These are phyloP conservation scores for Fusarium penzigii DNA, from an alignment of 2,329 filamentous ascomycete genomes.

Conservation along the genomic window DNA sequence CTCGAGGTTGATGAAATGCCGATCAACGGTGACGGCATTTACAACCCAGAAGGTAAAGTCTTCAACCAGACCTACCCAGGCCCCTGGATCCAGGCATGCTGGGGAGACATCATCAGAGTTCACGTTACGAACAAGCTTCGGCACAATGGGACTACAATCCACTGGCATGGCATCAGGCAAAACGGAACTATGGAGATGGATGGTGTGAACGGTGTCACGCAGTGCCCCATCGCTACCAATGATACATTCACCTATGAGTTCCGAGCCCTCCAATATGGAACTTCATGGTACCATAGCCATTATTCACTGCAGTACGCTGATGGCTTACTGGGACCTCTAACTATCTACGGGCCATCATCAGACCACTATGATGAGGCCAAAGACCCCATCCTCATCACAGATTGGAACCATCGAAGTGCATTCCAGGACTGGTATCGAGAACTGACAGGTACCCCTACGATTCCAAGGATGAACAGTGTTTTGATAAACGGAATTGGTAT, in stretches of 20 bases:
- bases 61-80: slow-evolving; percentile 3
- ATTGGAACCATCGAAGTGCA: slow-evolving; percentile 8
- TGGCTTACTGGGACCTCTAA: slow-evolving; percentile 19
- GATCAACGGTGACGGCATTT: neutral
- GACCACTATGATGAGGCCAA: slow-evolving; percentile 3
- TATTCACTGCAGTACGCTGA: slow-evolving; percentile 21
- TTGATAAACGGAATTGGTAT: slow-evolving; percentile 2
- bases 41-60: slow-evolving; percentile 1
- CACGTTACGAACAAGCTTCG: slow-evolving; percentile 1
- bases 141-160: slow-evolving; percentile 5
- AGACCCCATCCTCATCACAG: slow-evolving; percentile 4
- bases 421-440: slow-evolving; percentile 8
- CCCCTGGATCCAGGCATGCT: slow-evolving; percentile 4
- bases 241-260: slow-evolving; percentile 13
- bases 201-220: slow-evolving; percentile 7
- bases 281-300: slow-evolving; percentile 22
- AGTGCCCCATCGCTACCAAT: slow-evolving; percentile 8
- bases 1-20: neutral
- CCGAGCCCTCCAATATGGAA: slow-evolving; percentile 15
- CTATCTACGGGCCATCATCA: slow-evolving; percentile 15
- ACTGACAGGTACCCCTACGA: neutral
- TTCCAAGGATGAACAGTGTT: slow-evolving; percentile 3
- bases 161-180: slow-evolving; percentile 13
- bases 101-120: slow-evolving; percentile 1
- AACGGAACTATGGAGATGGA: slow-evolving; percentile 6